phyloP scores from a whole-genome alignment of 2,329 filamentous ascomycete genomes.

The Cordyceps cateniannulata region DNA sequence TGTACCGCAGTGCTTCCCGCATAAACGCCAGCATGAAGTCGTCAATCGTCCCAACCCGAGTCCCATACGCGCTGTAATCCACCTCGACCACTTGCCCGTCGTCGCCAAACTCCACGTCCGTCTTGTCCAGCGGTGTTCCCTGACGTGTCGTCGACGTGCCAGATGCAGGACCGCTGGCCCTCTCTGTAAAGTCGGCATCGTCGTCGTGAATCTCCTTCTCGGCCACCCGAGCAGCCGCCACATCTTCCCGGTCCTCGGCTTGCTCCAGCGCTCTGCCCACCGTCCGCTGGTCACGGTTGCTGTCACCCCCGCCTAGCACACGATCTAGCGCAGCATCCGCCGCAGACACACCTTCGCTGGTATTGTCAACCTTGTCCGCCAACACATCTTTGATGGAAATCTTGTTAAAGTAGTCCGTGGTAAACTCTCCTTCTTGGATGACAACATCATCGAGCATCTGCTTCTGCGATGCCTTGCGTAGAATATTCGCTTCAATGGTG shows the following conservation, averaged over 20 bases:
- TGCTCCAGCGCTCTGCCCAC: constrained; percentile 73
- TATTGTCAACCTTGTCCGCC: constrained; percentile 48
- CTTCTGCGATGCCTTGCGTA: constrained; percentile 95
- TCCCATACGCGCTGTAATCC: constrained; percentile 55
- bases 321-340: constrained; percentile 80
- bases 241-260: constrained; percentile 89
- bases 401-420: constrained; percentile 90
- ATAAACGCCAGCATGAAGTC: constrained; percentile 69
- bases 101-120: constrained; percentile 24
- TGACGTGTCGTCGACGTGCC: constrained; percentile 45
- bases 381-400: constrained; percentile 66
- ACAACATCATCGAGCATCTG: constrained; percentile 96
- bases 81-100: constrained; percentile 30
- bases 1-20: constrained; percentile 53
- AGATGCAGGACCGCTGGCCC: constrained; percentile 39
- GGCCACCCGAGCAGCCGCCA: constrained; percentile 77
- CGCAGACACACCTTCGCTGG: constrained; percentile 52
- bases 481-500: constrained; percentile 96
- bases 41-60: constrained; percentile 56
- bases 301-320: constrained; percentile 64
- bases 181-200: constrained; percentile 76
- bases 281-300: constrained; percentile 52
- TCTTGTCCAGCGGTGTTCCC: constrained; percentile 42
- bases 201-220: constrained; percentile 85
- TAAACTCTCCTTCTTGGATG: constrained; percentile 97